These are phyloP conservation scores for Fusarium sp. DNA, from an alignment of 2,329 filamentous ascomycete species.

Conservation along the genomic window DNA sequence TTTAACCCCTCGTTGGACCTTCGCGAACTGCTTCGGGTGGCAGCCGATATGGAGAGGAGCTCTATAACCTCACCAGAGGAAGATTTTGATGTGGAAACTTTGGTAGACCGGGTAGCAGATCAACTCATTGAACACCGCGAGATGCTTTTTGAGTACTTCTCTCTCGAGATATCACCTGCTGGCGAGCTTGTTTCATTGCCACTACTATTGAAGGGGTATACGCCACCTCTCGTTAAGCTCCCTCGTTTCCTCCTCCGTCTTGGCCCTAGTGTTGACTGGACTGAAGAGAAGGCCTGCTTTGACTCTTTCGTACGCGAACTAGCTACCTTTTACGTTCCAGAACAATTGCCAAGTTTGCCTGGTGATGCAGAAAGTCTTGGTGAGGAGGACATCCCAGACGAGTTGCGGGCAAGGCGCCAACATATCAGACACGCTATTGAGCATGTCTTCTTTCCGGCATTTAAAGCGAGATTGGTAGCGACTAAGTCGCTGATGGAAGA, in stretches of 20 bases:
- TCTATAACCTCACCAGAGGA: constrained; percentile 55
- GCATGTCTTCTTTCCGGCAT: constrained; percentile 88
- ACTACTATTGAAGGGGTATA: constrained; percentile 88
- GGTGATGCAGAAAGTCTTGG: constrained; percentile 49
- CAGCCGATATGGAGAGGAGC: constrained; percentile 75
- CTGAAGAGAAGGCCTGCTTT: constrained; percentile 86
- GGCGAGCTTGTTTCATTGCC: constrained; percentile 85
- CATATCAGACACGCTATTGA: constrained; percentile 84
- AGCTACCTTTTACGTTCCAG: constrained; percentile 90
- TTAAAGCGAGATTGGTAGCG: constrained; percentile 84
- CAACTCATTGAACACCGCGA: constrained; percentile 81
- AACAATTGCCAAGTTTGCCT: constrained; percentile 74
- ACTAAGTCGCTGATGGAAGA: constrained; percentile 81
- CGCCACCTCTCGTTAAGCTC: constrained; percentile 85
- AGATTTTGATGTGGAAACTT: constrained; percentile 73
- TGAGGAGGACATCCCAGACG: constrained; percentile 58
- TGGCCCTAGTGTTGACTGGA: constrained; percentile 90
- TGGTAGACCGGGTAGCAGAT: constrained; percentile 72
- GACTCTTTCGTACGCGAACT: constrained; percentile 86
- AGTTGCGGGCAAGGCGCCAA: constrained; percentile 68
- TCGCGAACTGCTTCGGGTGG: constrained; percentile 76
- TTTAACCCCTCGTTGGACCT: constrained; percentile 82
- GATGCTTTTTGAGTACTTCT: constrained; percentile 95
- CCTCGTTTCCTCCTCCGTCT: constrained; percentile 88
- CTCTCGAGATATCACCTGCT: constrained; percentile 80